Conservation (phyloP, 352 stramenopile species). For the Thalassiosira ordinaria region DNA sequence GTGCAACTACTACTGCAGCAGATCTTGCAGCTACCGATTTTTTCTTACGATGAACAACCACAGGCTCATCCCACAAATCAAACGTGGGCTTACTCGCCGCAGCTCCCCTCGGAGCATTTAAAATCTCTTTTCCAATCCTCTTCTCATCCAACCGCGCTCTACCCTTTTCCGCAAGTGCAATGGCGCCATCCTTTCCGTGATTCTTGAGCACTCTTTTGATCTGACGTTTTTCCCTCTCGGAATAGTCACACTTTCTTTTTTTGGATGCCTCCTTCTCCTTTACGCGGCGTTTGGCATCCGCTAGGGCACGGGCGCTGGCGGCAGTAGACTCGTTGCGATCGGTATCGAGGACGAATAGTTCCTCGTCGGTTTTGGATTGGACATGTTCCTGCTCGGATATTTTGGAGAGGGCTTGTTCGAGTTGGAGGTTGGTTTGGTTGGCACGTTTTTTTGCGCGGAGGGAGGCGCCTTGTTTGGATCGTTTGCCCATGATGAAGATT, state of each 20-base stretch:
- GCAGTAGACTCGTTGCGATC: conserved; percentile 44
- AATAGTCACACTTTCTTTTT: conserved; percentile 50
- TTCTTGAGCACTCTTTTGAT: conserved; percentile 66
- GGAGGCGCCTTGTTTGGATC: conserved; percentile 62
- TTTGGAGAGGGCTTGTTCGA: conserved; percentile 54
- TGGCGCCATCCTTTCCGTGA: conserved; percentile 45
- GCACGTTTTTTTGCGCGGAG: conserved; percentile 66
- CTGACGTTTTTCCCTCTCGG: conserved; percentile 61
- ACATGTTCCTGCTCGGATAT: conserved; percentile 50
- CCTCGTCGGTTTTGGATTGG: conserved; percentile 58
- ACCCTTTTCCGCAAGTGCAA: conserved; percentile 34
- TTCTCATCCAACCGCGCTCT: conserved; percentile 26
- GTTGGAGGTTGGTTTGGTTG: conserved; percentile 47
- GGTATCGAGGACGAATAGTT: conserved; percentile 83
- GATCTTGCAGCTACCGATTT: no score
- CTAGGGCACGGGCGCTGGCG: no score
- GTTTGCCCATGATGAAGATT: conserved; percentile 46
- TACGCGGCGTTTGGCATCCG: no score
- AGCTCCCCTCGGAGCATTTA: no score
- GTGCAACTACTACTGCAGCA: no score
- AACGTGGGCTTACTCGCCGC: conserved; percentile 48
- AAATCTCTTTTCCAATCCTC: conserved; percentile 33
- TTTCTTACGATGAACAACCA: no score
- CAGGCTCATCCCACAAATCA: conserved; percentile 72
- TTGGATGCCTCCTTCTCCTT: conserved; percentile 44